Percentiles rank a stretch among this genome's conserved stretches.
Evolutionary conservation across 495 filamentous ascomycete genomes (phyloP).

Genomic region (Aspergillus campestris): DNA sequence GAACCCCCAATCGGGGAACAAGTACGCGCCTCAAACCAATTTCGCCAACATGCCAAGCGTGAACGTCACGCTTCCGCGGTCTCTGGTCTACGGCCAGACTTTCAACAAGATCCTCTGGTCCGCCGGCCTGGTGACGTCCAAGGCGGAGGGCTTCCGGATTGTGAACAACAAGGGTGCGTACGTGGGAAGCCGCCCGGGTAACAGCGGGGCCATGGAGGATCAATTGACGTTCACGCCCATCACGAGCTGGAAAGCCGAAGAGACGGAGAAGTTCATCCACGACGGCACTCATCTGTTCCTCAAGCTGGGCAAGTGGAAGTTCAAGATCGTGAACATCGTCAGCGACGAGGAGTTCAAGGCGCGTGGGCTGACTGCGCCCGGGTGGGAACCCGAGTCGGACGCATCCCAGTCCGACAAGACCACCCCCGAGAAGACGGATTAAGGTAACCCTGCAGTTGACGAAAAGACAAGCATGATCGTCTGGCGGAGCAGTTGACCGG

Average conservation of each 20-base stretch:
- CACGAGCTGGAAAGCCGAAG: conserved; percentile 46
- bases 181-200: conserved; percentile 53
- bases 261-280: conserved; percentile 54
- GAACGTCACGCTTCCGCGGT: conserved; percentile 57
- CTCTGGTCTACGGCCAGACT: conserved; percentile 51
- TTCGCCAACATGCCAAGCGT: conserved; percentile 38
- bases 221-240: conserved; percentile 55
- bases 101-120: conserved; percentile 59
- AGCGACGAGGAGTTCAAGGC: conserved; percentile 57
- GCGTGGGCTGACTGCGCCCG: conserved; percentile 34
- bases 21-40: conserved; percentile 34
- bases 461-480: conserved; percentile 9
- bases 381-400: conserved; percentile 23
- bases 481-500: too few relatives aligned
- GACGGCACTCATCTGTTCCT: conserved; percentile 58
- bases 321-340: conserved; percentile 64
- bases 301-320: conserved; percentile 71
- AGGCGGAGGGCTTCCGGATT: conserved; percentile 58
- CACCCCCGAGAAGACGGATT: conserved; percentile 2
- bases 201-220: conserved; percentile 44
- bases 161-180: conserved; percentile 51
- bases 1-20: conserved; percentile 34
- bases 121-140: conserved; percentile 57
- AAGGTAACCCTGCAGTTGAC: neutral
- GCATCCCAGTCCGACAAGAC: conserved; percentile 2